These are phyloP conservation scores for Vicia villosa DNA, from an alignment of 306 rosid species.

Conservation along the genomic window DNA sequence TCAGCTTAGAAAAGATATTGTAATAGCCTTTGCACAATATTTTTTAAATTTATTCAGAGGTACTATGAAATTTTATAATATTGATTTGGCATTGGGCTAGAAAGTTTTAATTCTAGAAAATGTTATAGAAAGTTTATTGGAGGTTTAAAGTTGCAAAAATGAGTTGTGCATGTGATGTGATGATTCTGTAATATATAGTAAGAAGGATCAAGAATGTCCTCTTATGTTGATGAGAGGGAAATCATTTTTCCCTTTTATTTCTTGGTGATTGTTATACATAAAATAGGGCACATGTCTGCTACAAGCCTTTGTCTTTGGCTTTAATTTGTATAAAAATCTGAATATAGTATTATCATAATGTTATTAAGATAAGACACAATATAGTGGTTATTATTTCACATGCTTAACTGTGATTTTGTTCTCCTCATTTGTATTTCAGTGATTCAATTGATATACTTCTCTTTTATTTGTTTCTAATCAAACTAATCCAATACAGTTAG, in stretches of 20 bases:
- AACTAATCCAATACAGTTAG: neutral
- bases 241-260: neutral
- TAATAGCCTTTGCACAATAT: no score
- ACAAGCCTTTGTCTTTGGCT: constrained; percentile 32
- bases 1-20: no score
- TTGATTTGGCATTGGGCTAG: no score
- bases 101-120: no score
- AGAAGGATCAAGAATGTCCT: constrained; percentile 43
- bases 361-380: constrained; percentile 32
- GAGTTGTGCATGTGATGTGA: constrained; percentile 28
- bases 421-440: neutral
- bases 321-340: constrained; percentile 41
- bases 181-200: constrained; percentile 30
- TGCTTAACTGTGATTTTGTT: neutral
- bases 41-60: no score
- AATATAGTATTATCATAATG: constrained; percentile 31
- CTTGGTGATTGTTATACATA: constrained; percentile 39
- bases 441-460: neutral
- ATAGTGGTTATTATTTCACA: constrained; percentile 12
- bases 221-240: constrained; percentile 22
- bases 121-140: no score
- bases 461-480: neutral
- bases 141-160: constrained; percentile 35
- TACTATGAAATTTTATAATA: no score
- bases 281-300: constrained; percentile 38